phyloP scores from a whole-genome alignment of 345 rosid genomes.

The Moringa oleifera region DNA sequence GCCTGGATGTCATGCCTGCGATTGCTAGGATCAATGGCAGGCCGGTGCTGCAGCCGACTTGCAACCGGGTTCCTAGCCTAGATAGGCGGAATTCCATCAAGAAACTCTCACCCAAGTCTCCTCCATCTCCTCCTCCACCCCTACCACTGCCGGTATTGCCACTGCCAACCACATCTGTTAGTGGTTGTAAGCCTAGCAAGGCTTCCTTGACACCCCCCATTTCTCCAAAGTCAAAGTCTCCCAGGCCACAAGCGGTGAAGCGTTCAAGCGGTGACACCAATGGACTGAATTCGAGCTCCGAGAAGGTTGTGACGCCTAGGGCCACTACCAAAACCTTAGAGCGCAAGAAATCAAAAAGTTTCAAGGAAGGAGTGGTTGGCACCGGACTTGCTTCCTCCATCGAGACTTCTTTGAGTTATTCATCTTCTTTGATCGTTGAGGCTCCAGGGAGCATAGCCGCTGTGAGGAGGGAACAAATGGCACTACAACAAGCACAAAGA shows the following conservation, averaged over 20 bases:
- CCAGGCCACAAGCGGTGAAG: constrained; percentile 28
- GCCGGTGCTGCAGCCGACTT: constrained; percentile 57
- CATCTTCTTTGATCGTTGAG: constrained; percentile 36
- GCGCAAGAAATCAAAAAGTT: constrained; percentile 54
- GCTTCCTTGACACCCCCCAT: constrained; percentile 19
- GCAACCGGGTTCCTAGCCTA: constrained; percentile 33
- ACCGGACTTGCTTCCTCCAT: constrained; percentile 1
- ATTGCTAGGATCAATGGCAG: constrained; percentile 48
- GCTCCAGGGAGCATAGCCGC: constrained; percentile 63
- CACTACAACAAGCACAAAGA: constrained; percentile 50
- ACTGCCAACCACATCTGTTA: constrained; percentile 5
- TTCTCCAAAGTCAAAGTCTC: constrained; percentile 35
- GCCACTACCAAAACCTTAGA: constrained; percentile 17
- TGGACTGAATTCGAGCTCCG: constrained; percentile 31
- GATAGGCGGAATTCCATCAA: constrained; percentile 29
- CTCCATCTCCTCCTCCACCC: no score
- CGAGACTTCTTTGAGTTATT: constrained; percentile 22
- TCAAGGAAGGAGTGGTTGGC: constrained; percentile 28
- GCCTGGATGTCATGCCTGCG: constrained; percentile 18
- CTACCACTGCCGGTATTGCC: no score
- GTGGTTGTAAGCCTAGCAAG: constrained; percentile 5
- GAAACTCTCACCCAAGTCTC: constrained; percentile 15
- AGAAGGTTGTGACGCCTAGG: constrained; percentile 21
- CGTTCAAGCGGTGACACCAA: constrained; percentile 27
- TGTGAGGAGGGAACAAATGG: constrained; percentile 58